These are phyloP conservation scores for Rhynchospora pubera DNA, from an alignment of 176 grass and related monocot genomes.

Conservation along the genomic window DNA sequence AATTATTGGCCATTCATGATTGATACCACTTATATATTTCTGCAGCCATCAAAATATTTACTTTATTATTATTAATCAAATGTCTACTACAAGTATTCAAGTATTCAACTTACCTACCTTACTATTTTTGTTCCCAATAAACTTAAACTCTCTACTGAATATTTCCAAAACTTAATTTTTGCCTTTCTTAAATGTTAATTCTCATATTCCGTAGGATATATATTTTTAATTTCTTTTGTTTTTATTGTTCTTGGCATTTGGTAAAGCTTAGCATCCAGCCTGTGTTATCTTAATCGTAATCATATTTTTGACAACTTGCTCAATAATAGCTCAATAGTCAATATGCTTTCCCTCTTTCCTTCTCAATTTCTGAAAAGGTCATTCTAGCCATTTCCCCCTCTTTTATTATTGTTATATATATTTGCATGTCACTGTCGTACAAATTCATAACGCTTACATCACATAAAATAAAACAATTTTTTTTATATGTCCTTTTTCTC, in stretches of 20 bases:
- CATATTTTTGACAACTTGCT: slow-evolving; percentile 15
- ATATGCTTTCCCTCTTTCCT: neutral
- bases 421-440: neutral
- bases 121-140: no score
- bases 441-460: neutral
- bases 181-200: no score
- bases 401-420: neutral
- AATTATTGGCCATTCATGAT: no score
- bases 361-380: neutral
- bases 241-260: neutral
- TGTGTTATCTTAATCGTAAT: slow-evolving; percentile 13
- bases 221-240: neutral
- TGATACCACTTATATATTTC: no score
- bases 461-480: neutral
- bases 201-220: no score
- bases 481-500: neutral
- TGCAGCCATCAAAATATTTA: no score
- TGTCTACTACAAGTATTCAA: no score
- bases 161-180: no score
- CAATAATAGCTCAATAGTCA: slow-evolving; percentile 5
- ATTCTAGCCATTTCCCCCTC: neutral
- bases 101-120: no score
- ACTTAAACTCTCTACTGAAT: no score
- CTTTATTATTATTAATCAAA: no score
- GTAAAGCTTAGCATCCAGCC: neutral